Evolutionary conservation across 345 rosid genomes (phyloP).

Genomic region (Aquilaria yunnanensis): DNA sequence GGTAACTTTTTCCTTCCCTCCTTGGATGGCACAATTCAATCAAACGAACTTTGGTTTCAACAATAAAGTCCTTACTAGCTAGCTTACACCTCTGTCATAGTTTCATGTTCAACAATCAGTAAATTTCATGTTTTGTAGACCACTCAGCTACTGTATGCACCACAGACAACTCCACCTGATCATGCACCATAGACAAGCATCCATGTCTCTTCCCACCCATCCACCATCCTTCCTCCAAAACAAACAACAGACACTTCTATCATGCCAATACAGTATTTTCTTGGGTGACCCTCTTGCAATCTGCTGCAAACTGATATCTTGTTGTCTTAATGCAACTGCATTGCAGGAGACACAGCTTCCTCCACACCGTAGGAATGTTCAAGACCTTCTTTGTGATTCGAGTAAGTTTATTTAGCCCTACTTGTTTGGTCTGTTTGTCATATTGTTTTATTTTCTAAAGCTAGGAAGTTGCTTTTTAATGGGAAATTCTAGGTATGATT

Average conservation of each 20-base stretch:
- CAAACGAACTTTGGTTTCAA: no score
- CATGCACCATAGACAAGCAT: background rate
- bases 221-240: no score
- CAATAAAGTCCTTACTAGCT: no score
- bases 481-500: slow-evolving; percentile 61
- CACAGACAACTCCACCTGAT: background rate
- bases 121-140: slow-evolving; percentile 9
- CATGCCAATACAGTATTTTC: background rate
- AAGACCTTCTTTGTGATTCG: slow-evolving; percentile 95
- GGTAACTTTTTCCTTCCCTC: no score
- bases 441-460: slow-evolving; percentile 7
- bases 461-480: slow-evolving; percentile 7
- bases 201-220: background rate
- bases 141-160: slow-evolving; percentile 4
- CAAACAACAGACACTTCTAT: no score
- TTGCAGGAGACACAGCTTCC: slow-evolving; percentile 87
- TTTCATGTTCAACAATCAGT: no score
- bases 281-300: slow-evolving; percentile 1
- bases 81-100: no score
- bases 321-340: slow-evolving; percentile 8
- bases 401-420: slow-evolving; percentile 40
- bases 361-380: slow-evolving; percentile 85
- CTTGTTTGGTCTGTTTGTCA: slow-evolving; percentile 14
- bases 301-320: slow-evolving; percentile 10
- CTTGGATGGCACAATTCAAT: no score